A percentile compares a stretch with the other conserved stretches of the same genome.
Conservation (phyloP, 805 yeast genomes). For the Saccharomycopsis sp. region DNA sequence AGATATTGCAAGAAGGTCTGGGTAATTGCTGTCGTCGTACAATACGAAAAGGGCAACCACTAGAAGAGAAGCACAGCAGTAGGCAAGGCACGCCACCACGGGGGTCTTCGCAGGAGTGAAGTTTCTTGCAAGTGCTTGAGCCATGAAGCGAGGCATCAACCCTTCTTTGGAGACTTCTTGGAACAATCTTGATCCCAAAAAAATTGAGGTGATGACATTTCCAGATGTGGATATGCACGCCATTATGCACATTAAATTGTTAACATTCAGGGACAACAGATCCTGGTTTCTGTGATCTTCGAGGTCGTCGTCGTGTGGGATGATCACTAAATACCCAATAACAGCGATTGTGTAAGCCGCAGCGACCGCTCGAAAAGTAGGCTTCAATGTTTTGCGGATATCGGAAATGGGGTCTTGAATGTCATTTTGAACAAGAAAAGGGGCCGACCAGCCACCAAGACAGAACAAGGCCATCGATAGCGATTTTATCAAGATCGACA, state of each 20-base stretch:
- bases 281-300: conserved; percentile 51
- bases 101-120: no score
- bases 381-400: conserved; percentile 50
- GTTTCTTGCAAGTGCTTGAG: no score
- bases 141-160: conserved; percentile 41
- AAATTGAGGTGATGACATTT: conserved; percentile 52
- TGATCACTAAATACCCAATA: conserved; percentile 44
- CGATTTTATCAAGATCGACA: no score
- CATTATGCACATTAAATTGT: conserved; percentile 43
- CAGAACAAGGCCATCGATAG: conserved; percentile 54
- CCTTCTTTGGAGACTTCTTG: conserved; percentile 61
- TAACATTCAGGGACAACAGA: conserved; percentile 47
- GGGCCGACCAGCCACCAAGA: conserved; percentile 54
- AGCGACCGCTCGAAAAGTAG: conserved; percentile 38
- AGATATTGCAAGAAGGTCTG: no score
- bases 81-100: conserved; percentile 34
- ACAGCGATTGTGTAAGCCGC: conserved; percentile 43
- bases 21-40: no score
- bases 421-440: conserved; percentile 52
- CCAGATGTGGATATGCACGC: conserved; percentile 53
- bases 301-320: conserved; percentile 45
- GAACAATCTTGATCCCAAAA: conserved; percentile 48
- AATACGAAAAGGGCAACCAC: no score
- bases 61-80: conserved; percentile 26
- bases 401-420: conserved; percentile 50